These are phyloP conservation scores for Vitellaria paradoxa DNA, from an alignment of 179 eudicot species.

Conservation along the genomic window DNA sequence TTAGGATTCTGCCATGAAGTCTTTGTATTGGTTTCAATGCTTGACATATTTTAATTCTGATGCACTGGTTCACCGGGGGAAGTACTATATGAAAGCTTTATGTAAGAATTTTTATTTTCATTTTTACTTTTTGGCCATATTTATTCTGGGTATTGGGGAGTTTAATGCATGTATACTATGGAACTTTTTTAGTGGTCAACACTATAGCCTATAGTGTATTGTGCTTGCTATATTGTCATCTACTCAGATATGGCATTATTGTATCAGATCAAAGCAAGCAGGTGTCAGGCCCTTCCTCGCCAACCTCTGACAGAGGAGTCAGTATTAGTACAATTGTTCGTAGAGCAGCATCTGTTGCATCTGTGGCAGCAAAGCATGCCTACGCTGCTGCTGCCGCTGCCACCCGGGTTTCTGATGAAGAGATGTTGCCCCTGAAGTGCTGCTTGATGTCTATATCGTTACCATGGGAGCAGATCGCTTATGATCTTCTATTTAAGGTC, in stretches of 20 bases:
- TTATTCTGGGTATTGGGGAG: not conserved
- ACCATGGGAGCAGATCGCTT: slow-evolving; percentile 95
- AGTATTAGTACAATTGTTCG: slow-evolving; percentile 60
- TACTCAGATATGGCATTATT: slow-evolving; percentile 6
- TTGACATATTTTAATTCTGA: not conserved
- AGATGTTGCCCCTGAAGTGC: slow-evolving; percentile 93
- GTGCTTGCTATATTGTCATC: not conserved
- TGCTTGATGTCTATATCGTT: slow-evolving; percentile 89
- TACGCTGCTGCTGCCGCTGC: slow-evolving; percentile 60
- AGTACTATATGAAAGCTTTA: not conserved
- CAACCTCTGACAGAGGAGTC: slow-evolving; percentile 47
- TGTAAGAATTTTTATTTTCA: not conserved
- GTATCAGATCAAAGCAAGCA: slow-evolving; percentile 77
- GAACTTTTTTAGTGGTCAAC: no score
- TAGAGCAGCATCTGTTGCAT: slow-evolving; percentile 83
- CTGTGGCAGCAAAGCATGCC: slow-evolving; percentile 85
- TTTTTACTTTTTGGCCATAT: no score
- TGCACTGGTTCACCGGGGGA: not conserved
- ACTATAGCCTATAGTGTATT: no score
- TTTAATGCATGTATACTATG: not conserved
- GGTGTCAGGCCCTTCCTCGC: slow-evolving; percentile 56
- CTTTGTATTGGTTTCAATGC: slow-evolving; percentile 4
- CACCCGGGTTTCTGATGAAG: slow-evolving; percentile 52
- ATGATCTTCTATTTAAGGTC: slow-evolving; percentile 94
- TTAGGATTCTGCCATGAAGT: not conserved